Conservation (phyloP, 2,329 filamentous ascomycete genomes). For the Claviceps digitariae region DNA sequence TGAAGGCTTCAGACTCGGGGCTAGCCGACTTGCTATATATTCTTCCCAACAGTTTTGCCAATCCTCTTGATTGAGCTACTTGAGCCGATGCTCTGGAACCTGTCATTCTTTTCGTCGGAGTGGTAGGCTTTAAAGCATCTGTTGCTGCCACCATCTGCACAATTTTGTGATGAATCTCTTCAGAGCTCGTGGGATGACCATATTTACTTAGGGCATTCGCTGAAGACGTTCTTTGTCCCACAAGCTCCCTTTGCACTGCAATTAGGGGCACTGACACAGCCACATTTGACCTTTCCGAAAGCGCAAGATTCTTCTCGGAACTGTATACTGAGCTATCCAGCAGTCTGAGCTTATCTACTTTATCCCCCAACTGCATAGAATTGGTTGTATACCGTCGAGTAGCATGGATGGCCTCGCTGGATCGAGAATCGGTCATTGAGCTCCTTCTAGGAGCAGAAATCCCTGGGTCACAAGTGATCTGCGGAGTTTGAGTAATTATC, state of each 20-base stretch:
- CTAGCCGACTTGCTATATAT: conserved; percentile 15
- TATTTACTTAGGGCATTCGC: neutral
- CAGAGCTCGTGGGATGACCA: conserved; percentile 5
- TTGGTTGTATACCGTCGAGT: conserved; percentile 4
- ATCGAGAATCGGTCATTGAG: neutral
- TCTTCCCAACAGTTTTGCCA: conserved; percentile 22
- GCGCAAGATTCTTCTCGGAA: neutral
- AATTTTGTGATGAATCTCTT: conserved; percentile 21
- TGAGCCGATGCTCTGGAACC: conserved; percentile 14
- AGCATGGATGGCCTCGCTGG: neutral
- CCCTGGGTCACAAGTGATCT: neutral
- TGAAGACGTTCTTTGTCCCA: neutral
- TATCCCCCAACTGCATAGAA: conserved; percentile 2
- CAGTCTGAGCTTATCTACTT: conserved; percentile 1
- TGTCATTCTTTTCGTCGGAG: conserved; percentile 6
- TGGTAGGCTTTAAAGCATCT: conserved; percentile 19
- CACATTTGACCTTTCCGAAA: neutral
- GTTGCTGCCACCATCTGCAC: conserved; percentile 24
- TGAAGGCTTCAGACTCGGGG: conserved; percentile 8
- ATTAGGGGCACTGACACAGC: neutral
- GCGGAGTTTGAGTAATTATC: neutral
- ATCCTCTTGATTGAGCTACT: conserved; percentile 17
- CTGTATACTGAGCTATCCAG: neutral
- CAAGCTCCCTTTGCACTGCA: neutral
- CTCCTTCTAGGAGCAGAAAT: neutral